phyloP scores from a whole-genome alignment of 768 basidiomycete genomes.

The Leccinum disarticulatum region DNA sequence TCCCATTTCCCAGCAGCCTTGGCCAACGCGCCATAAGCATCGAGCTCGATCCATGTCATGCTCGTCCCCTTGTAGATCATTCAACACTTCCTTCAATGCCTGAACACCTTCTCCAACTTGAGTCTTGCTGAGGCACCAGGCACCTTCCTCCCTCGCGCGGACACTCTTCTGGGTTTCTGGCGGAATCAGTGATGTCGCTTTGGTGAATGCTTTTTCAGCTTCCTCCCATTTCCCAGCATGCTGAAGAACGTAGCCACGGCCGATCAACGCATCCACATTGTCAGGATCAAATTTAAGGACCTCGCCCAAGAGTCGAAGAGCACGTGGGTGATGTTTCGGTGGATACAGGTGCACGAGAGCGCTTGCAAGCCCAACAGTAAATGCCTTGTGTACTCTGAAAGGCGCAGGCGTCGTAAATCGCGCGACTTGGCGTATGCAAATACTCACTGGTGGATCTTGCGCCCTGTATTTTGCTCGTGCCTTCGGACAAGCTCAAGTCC shows the following conservation, averaged over 20 bases:
- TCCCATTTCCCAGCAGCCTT: constrained; percentile 68
- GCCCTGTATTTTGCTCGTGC: constrained; percentile 58
- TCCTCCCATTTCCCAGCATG: constrained; percentile 63
- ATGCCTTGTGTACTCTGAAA: constrained; percentile 60
- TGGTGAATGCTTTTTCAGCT: constrained; percentile 61
- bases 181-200: constrained; percentile 49
- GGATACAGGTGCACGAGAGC: constrained; percentile 83
- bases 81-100: constrained; percentile 49
- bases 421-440: background rate
- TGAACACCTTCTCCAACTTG: constrained; percentile 50
- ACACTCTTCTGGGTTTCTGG: constrained; percentile 48
- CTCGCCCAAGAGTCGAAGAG: constrained; percentile 69
- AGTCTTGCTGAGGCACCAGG: constrained; percentile 70
- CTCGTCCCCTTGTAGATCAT: constrained; percentile 43
- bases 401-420: background rate
- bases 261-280: constrained; percentile 68
- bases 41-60: constrained; percentile 64
- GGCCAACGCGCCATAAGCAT: constrained; percentile 84
- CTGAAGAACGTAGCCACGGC: constrained; percentile 72
- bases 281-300: constrained; percentile 62
- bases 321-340: constrained; percentile 86
- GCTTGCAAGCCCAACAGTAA: constrained; percentile 71
- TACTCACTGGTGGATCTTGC: constrained; percentile 48
- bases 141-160: constrained; percentile 76
- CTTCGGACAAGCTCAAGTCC: constrained; percentile 58